Conservation (phyloP, 768 basidiomycete genomes). For the Glaciozyma martinii region DNA sequence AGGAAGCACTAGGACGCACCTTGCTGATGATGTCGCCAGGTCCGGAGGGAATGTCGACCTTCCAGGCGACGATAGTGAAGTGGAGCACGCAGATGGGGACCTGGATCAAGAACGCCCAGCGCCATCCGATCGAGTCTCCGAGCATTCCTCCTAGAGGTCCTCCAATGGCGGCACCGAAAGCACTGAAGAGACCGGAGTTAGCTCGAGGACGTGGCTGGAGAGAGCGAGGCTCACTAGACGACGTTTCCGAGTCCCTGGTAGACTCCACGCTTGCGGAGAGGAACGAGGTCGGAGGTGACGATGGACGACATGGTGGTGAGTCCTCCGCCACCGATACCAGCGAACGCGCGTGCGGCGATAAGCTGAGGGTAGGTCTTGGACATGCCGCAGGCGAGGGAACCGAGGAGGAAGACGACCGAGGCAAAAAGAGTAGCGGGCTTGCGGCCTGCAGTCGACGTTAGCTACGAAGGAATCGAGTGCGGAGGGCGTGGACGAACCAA, state of each 20-base stretch:
- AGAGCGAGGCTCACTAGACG: slow-evolving; percentile 40
- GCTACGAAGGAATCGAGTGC: background rate
- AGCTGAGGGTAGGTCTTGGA: slow-evolving; percentile 26
- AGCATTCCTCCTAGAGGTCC: slow-evolving; percentile 57
- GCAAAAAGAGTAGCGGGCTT: slow-evolving; percentile 29
- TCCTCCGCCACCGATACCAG: slow-evolving; percentile 29
- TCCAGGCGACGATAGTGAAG: slow-evolving; percentile 48
- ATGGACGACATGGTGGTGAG: slow-evolving; percentile 41
- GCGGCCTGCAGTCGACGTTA: slow-evolving; percentile 24
- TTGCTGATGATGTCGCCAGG: slow-evolving; percentile 46
- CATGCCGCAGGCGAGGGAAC: slow-evolving; percentile 29
- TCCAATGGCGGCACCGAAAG: slow-evolving; percentile 52
- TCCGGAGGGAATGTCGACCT: slow-evolving; percentile 50
- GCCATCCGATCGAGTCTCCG: slow-evolving; percentile 58
- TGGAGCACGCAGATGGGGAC: slow-evolving; percentile 53
- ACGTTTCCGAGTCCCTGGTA: slow-evolving; percentile 62
- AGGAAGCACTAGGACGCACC: no score
- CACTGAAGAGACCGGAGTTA: slow-evolving; percentile 25
- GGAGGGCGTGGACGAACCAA: background rate
- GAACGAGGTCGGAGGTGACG: slow-evolving; percentile 58
- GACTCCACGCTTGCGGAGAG: slow-evolving; percentile 56
- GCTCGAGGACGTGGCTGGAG: background rate
- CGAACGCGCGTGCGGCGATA: slow-evolving; percentile 30
- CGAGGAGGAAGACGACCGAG: slow-evolving; percentile 28
- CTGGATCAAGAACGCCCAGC: slow-evolving; percentile 43